phyloP scores from a whole-genome alignment of 768 basidiomycete species.

The Phanerochaete sordida region DNA sequence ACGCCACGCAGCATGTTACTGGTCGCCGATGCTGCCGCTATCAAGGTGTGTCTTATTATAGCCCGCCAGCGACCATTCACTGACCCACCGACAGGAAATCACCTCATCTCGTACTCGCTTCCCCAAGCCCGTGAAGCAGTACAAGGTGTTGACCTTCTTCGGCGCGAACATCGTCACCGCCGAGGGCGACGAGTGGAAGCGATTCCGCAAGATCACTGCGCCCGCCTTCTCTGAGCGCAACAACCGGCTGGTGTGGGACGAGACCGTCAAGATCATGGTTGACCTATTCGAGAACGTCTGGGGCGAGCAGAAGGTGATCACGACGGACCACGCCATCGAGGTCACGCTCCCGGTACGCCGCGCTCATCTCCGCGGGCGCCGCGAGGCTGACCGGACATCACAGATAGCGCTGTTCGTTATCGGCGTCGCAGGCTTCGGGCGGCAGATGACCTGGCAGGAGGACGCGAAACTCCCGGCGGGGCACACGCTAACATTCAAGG shows the following conservation, averaged over 20 bases:
- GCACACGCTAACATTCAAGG: constrained; percentile 32
- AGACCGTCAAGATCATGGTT: constrained; percentile 28
- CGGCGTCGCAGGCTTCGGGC: constrained; percentile 54
- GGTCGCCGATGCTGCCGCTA: constrained; percentile 13
- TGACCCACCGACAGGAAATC: constrained; percentile 39
- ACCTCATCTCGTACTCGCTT: constrained; percentile 46
- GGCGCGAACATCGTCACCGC: constrained; percentile 61
- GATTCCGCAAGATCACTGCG: constrained; percentile 56
- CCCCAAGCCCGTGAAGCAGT: constrained; percentile 50
- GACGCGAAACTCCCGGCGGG: constrained; percentile 36
- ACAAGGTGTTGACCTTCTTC: constrained; percentile 45
- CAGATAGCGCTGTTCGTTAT: constrained; percentile 57
- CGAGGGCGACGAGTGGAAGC: constrained; percentile 67
- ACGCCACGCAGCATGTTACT: not conserved
- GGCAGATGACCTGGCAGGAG: constrained; percentile 45
- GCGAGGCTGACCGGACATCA: not conserved
- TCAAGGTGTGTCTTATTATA: constrained; percentile 10
- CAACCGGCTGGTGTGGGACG: constrained; percentile 37
- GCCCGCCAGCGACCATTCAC: not conserved
- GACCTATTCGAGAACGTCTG: constrained; percentile 41
- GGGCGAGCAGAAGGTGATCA: constrained; percentile 36
- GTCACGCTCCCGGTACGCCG: constrained; percentile 48
- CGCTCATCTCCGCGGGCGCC: not conserved
- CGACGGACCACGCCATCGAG: constrained; percentile 45
- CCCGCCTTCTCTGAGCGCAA: constrained; percentile 63